Conservation (phyloP, 768 basidiomycete genomes). For the Trametes elegans region DNA sequence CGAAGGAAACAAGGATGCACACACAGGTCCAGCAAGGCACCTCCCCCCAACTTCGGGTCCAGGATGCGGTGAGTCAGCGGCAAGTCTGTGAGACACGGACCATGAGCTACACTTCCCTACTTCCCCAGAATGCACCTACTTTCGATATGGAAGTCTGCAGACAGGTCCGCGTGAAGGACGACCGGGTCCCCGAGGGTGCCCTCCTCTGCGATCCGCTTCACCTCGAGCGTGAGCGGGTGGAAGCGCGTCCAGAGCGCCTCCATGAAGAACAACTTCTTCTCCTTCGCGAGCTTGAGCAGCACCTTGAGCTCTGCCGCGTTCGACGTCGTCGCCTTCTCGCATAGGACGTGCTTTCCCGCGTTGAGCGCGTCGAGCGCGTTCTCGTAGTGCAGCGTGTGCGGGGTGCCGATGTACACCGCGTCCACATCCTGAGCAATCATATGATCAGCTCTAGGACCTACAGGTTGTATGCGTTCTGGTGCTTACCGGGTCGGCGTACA, state of each 20-base stretch:
- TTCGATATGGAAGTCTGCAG: slow-evolving; percentile 62
- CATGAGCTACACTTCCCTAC: background rate
- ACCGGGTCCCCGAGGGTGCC: slow-evolving; percentile 67
- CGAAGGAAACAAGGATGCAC: slow-evolving; percentile 25
- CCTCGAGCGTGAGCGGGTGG: slow-evolving; percentile 63
- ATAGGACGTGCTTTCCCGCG: slow-evolving; percentile 82
- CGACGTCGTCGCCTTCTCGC: slow-evolving; percentile 85
- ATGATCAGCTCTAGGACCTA: background rate
- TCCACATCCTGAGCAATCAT: slow-evolving; percentile 54
- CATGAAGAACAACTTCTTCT: slow-evolving; percentile 85
- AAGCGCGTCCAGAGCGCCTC: slow-evolving; percentile 90
- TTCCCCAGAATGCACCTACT: slow-evolving; percentile 41
- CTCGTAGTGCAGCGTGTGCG: slow-evolving; percentile 80
- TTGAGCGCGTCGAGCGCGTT: slow-evolving; percentile 74
- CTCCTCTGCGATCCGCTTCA: slow-evolving; percentile 61
- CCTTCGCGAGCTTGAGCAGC: slow-evolving; percentile 70
- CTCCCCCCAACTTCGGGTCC: slow-evolving; percentile 78
- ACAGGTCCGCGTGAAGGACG: slow-evolving; percentile 72
- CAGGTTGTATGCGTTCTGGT: background rate
- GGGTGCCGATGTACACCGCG: slow-evolving; percentile 80
- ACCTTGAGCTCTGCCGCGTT: slow-evolving; percentile 75
- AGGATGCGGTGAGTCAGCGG: slow-evolving; percentile 73
- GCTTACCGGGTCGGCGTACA: slow-evolving; percentile 66
- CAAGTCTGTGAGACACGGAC: slow-evolving; percentile 45
- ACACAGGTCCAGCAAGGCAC: slow-evolving; percentile 81